phyloP scores from a whole-genome alignment of 352 stramenopile genomes.

The Phytophthora tubulina region DNA sequence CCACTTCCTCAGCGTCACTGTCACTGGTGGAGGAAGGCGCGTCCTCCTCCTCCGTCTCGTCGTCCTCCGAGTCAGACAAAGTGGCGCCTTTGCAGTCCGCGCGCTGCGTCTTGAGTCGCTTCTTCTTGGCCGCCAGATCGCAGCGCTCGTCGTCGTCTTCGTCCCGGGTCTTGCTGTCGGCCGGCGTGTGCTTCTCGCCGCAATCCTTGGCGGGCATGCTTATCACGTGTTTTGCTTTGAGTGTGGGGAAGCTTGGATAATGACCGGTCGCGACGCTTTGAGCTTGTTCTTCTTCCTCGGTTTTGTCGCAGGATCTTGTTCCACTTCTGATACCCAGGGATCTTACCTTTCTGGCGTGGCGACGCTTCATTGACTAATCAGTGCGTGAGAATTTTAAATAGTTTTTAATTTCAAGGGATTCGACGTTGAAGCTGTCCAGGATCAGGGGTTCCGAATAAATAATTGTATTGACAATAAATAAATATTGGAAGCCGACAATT shows the following conservation, averaged over 20 bases:
- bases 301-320: conserved; percentile 36
- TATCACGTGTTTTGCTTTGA: not conserved
- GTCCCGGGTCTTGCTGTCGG: conserved; percentile 43
- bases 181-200: conserved; percentile 29
- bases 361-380: conserved; percentile 26
- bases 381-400: conserved; percentile 1
- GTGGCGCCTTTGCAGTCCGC: conserved; percentile 13
- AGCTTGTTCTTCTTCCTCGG: conserved; percentile 25
- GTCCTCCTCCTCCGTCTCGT: conserved; percentile 47
- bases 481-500: too few species aligned
- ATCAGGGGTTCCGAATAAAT: too few species aligned
- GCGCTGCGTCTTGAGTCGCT: conserved; percentile 42
- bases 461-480: too few species aligned
- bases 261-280: conserved; percentile 37
- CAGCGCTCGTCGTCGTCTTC: conserved; percentile 27
- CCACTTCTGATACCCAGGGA: conserved; percentile 18
- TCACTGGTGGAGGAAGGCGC: conserved; percentile 34
- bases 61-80: conserved; percentile 32
- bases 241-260: conserved; percentile 29
- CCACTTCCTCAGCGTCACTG: conserved; percentile 47
- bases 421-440: not conserved
- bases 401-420: not conserved
- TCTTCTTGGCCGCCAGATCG: conserved; percentile 35
- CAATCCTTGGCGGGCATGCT: conserved; percentile 48
- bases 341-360: conserved; percentile 30